Percentiles rank a stretch among this genome's conserved stretches.
phyloP scores from a whole-genome alignment of 805 yeast genomes.

The Myxozyma udenii region DNA sequence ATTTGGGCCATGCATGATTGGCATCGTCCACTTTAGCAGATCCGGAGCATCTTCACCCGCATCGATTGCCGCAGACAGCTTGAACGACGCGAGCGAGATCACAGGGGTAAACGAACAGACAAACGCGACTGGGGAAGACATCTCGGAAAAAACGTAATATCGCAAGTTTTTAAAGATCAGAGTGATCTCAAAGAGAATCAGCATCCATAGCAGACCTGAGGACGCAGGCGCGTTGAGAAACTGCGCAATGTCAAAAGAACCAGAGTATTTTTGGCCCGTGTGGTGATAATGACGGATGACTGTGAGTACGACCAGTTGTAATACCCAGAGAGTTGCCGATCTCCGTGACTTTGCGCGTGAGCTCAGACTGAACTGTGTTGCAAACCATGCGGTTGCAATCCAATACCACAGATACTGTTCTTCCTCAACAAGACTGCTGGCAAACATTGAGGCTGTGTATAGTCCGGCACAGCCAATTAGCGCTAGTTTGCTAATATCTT shows the following conservation, averaged over 20 bases:
- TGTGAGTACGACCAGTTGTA: slow-evolving; percentile 46
- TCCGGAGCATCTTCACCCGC: slow-evolving; percentile 56
- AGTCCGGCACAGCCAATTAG: slow-evolving; percentile 37
- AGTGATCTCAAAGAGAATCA: slow-evolving; percentile 46
- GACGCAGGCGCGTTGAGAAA: slow-evolving; percentile 38
- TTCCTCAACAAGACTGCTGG: slow-evolving; percentile 89
- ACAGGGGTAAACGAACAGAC: slow-evolving; percentile 48
- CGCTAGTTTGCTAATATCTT: slow-evolving; percentile 7
- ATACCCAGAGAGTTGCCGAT: slow-evolving; percentile 27
- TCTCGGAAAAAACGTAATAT: slow-evolving; percentile 32
- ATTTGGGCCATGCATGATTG: neutral
- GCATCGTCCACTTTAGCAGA: slow-evolving; percentile 1
- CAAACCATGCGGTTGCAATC: slow-evolving; percentile 44
- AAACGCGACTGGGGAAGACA: slow-evolving; percentile 43
- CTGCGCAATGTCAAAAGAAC: slow-evolving; percentile 49
- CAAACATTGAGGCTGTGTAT: slow-evolving; percentile 63
- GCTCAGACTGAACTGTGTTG: slow-evolving; percentile 7
- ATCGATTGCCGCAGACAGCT: slow-evolving; percentile 50
- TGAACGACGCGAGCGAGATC: slow-evolving; percentile 51
- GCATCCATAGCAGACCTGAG: slow-evolving; percentile 46
- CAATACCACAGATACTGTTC: slow-evolving; percentile 98
- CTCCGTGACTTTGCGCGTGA: neutral
- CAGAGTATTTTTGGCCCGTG: slow-evolving; percentile 65
- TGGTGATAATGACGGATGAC: slow-evolving; percentile 78
- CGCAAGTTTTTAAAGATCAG: slow-evolving; percentile 33